Evolutionary conservation across 495 filamentous ascomycete species (phyloP).

Genomic region (Xylaria longipes): DNA sequence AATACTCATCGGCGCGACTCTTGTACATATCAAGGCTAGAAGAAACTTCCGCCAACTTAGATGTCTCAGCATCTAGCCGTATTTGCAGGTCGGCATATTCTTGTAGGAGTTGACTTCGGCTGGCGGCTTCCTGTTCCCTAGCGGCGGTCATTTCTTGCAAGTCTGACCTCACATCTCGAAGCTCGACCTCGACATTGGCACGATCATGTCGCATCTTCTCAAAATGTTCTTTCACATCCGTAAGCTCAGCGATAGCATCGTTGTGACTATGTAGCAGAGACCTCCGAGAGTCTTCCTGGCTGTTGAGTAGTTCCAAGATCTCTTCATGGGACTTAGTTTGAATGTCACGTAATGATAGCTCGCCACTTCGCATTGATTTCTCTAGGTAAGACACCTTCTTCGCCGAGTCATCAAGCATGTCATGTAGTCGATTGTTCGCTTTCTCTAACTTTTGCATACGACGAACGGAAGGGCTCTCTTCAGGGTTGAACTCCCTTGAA

Average conservation of each 20-base stretch:
- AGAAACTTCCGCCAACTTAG: slow-evolving; percentile 80
- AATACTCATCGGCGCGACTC: slow-evolving; percentile 93
- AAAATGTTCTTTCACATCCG: slow-evolving; percentile 82
- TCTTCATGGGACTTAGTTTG: slow-evolving; percentile 95
- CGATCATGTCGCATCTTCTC: slow-evolving; percentile 84
- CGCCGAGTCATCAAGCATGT: slow-evolving; percentile 92
- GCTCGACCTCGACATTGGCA: slow-evolving; percentile 81
- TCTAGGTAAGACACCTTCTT: slow-evolving; percentile 93
- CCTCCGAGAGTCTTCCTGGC: slow-evolving; percentile 87
- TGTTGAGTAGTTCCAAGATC: slow-evolving; percentile 90
- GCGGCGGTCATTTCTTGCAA: slow-evolving; percentile 77
- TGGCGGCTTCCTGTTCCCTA: slow-evolving; percentile 82
- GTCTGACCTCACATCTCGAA: slow-evolving; percentile 84
- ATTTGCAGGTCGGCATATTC: slow-evolving; percentile 96
- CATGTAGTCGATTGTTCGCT: slow-evolving; percentile 89
- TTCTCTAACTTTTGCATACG: slow-evolving; percentile 92
- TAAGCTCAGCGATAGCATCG: slow-evolving; percentile 80
- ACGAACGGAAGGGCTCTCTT: slow-evolving; percentile 83
- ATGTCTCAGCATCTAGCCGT: slow-evolving; percentile 85
- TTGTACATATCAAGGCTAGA: slow-evolving; percentile 91
- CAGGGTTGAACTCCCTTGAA: slow-evolving; percentile 64
- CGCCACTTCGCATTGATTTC: slow-evolving; percentile 84
- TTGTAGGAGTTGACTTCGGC: slow-evolving; percentile 84
- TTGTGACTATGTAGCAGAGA: slow-evolving; percentile 85
- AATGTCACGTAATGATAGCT: slow-evolving; percentile 88